These are phyloP conservation scores for Pseudoturritis turrita DNA, from an alignment of 345 rosid genomes.

Conservation along the genomic window DNA sequence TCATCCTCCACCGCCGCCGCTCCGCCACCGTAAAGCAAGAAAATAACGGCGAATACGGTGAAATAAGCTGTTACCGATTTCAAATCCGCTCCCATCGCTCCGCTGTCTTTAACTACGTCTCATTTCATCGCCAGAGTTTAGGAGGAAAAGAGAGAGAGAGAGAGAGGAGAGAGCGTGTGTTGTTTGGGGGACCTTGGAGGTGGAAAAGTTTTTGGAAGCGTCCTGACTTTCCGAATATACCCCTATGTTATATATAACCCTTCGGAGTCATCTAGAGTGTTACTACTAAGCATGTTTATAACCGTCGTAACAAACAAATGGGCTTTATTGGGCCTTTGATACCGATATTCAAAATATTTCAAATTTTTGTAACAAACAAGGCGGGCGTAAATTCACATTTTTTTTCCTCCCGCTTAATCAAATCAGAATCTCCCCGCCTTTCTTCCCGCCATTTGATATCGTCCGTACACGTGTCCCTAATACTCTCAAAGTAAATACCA, in stretches of 20 bases:
- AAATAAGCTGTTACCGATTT: constrained; percentile 13
- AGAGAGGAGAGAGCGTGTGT: constrained; percentile 4
- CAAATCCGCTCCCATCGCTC: constrained; percentile 22
- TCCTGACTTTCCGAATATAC: constrained; percentile 22
- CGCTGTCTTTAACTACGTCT: constrained; percentile 15
- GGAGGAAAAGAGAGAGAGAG: constrained; percentile 18
- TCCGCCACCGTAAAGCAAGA: constrained; percentile 4
- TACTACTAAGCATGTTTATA: background rate
- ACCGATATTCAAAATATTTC: constrained; percentile 10
- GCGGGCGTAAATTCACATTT: constrained; percentile 17
- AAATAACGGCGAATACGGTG: constrained; percentile 1
- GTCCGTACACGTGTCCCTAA: constrained; percentile 35
- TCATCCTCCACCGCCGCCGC: constrained; percentile 23
- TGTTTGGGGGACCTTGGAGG: constrained; percentile 12
- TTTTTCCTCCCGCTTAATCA: constrained; percentile 12
- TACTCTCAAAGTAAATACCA: background rate
- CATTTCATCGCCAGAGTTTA: constrained; percentile 27
- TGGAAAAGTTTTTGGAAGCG: constrained; percentile 24
- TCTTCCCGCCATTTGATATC: constrained; percentile 21
- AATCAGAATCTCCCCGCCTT: constrained; percentile 27
- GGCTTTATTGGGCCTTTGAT: constrained; percentile 24
- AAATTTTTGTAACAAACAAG: constrained; percentile 21
- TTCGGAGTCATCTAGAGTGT: background rate
- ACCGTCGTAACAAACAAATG: background rate
- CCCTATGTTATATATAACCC: background rate